A percentile compares a stretch with the other conserved stretches of the same genome.
Conservation (phyloP, 352 stramenopile genomes). For the Blastocystis hominis region DNA sequence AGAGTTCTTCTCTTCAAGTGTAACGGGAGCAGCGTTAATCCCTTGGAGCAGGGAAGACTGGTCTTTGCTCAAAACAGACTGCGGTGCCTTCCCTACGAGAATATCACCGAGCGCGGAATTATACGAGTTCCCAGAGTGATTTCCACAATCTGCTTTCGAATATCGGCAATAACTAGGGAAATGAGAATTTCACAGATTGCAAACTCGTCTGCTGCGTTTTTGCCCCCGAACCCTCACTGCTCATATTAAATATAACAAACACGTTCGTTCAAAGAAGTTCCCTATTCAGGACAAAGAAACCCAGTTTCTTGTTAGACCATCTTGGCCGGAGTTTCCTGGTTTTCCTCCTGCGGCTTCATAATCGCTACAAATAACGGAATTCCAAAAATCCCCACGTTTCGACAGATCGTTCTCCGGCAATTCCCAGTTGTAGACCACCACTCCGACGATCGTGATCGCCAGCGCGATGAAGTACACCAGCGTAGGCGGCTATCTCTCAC, state of each 20-base stretch:
- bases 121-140: conserved; percentile 25
- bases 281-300: conserved; percentile 31
- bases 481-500: neutral
- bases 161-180: neutral
- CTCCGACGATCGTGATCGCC: conserved; percentile 47
- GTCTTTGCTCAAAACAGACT: conserved; percentile 43
- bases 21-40: neutral
- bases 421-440: conserved; percentile 33
- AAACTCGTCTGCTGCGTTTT: neutral
- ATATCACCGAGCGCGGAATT: too few relatives aligned
- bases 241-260: conserved; percentile 12
- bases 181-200: neutral
- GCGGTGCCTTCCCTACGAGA: conserved; percentile 4
- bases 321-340: neutral
- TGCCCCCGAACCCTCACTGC: neutral
- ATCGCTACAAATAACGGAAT: neutral
- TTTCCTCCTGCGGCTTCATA: neutral
- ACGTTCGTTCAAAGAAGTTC: conserved; percentile 47
- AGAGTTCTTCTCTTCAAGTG: conserved; percentile 38
- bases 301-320: conserved; percentile 45
- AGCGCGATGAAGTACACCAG: conserved; percentile 51
- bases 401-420: neutral
- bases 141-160: neutral
- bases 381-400: neutral
- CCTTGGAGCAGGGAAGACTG: neutral